Percentiles rank a stretch among this genome's conserved stretches.
phyloP scores from a whole-genome alignment of 805 yeast species.

The Cyberlindnera americana region DNA sequence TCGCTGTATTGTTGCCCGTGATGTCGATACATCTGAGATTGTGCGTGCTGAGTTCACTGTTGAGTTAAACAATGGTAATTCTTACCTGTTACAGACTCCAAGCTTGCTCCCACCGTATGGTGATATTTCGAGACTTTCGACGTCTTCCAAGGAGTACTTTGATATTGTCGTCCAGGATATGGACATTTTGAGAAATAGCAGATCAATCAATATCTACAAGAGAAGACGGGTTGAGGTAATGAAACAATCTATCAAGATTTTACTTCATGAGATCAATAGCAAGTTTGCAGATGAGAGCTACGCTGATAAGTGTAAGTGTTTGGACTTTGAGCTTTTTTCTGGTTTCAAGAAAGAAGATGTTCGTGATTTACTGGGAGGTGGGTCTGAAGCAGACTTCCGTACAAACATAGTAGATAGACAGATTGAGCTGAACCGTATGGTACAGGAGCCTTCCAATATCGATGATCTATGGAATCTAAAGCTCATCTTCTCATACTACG shows the following conservation, averaged over 20 bases:
- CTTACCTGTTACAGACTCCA: conserved; percentile 47
- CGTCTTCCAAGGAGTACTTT: conserved; percentile 48
- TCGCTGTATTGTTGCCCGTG: conserved; percentile 74
- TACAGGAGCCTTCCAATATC: conserved; percentile 36
- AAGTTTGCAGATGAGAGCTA: conserved; percentile 14
- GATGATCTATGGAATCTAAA: conserved; percentile 66
- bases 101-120: conserved; percentile 62
- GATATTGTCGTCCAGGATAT: conserved; percentile 42
- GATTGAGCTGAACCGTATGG: conserved; percentile 45
- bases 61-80: conserved; percentile 36
- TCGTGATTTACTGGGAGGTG: conserved; percentile 13
- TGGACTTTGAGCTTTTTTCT: conserved; percentile 15
- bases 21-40: conserved; percentile 58
- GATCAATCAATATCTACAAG: conserved; percentile 45
- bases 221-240: conserved; percentile 31
- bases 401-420: conserved; percentile 53
- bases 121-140: conserved; percentile 44
- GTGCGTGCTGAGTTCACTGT: conserved; percentile 41
- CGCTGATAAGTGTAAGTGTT: conserved; percentile 5
- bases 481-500: conserved; percentile 58
- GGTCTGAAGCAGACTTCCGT: conserved; percentile 21
- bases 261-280: conserved; percentile 21
- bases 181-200: conserved; percentile 28
- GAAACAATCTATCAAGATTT: conserved; percentile 33
- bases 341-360: conserved; percentile 20